These are phyloP conservation scores for Trichomonas tenax DNA, from an alignment of 208 protist species.

Conservation along the genomic window DNA sequence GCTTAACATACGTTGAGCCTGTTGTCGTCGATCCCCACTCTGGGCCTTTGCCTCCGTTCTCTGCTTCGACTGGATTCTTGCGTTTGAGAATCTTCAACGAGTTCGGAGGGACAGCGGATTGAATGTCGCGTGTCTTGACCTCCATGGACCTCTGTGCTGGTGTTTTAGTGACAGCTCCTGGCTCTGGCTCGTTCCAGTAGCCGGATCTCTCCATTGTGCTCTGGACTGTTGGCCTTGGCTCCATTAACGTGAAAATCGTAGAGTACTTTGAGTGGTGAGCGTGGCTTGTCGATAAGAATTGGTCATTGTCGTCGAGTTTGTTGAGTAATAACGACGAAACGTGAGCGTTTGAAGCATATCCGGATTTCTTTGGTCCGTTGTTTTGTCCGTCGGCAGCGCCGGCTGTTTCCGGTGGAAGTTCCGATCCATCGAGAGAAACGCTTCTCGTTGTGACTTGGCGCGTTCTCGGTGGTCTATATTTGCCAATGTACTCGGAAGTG, in stretches of 20 bases:
- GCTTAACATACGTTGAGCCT: neutral
- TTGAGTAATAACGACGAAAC: neutral
- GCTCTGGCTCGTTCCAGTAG: neutral
- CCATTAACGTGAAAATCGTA: neutral
- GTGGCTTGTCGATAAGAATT: neutral
- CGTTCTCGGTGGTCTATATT: neutral
- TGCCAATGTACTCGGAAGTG: neutral
- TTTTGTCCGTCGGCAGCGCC: too few species aligned
- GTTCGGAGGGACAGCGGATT: neutral
- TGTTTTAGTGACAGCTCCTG: neutral
- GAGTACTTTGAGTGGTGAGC: neutral
- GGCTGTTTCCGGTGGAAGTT: neutral
- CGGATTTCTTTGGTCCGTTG: neutral
- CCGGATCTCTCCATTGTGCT: neutral
- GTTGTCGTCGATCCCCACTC: neutral
- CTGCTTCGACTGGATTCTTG: neutral
- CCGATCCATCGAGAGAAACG: neutral
- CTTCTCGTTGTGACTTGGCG: neutral
- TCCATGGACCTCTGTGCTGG: neutral
- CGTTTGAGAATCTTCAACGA: neutral
- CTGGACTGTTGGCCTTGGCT: neutral
- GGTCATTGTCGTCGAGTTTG: neutral
- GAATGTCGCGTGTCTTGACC: neutral
- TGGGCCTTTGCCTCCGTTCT: neutral
- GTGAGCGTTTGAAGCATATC: neutral